Conservation (phyloP, 2,329 filamentous ascomycete genomes). For the Karstenula rhodostoma region DNA sequence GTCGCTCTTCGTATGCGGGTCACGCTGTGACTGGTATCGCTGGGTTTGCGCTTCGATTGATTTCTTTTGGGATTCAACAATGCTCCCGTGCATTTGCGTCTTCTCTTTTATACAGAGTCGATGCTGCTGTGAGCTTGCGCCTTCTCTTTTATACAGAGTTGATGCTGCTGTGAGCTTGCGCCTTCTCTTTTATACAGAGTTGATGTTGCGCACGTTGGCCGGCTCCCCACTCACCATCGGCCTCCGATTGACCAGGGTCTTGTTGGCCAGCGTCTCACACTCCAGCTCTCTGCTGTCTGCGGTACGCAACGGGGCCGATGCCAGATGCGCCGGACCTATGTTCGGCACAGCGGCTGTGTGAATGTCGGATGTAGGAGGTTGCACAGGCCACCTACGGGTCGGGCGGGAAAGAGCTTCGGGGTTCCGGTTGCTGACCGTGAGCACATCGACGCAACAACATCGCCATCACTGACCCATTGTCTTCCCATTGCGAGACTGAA, state of each 20-base stretch:
- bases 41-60: background rate
- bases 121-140: too few species aligned
- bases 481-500: background rate
- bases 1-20: background rate
- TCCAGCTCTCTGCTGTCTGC: slow-evolving; percentile 16
- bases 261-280: slow-evolving; percentile 19
- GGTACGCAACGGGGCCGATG: slow-evolving; percentile 36
- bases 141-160: too few species aligned
- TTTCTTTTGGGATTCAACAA: background rate
- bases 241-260: slow-evolving; percentile 25
- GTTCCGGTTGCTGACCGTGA: slow-evolving; percentile 2
- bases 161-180: slow-evolving; percentile 8
- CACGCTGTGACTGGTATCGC: background rate
- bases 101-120: background rate
- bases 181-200: slow-evolving; percentile 16
- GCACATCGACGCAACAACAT: background rate
- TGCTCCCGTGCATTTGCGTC: too few species aligned
- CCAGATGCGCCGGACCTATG: slow-evolving; percentile 17
- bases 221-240: slow-evolving; percentile 43
- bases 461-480: background rate
- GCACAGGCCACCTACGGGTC: slow-evolving; percentile 3
- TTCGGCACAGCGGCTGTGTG: background rate
- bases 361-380: background rate
- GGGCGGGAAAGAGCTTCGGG: slow-evolving; percentile 9
- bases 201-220: slow-evolving; percentile 32